These are phyloP conservation scores for Spatholobus suberectus DNA, from an alignment of 306 rosid species.

Conservation along the genomic window DNA sequence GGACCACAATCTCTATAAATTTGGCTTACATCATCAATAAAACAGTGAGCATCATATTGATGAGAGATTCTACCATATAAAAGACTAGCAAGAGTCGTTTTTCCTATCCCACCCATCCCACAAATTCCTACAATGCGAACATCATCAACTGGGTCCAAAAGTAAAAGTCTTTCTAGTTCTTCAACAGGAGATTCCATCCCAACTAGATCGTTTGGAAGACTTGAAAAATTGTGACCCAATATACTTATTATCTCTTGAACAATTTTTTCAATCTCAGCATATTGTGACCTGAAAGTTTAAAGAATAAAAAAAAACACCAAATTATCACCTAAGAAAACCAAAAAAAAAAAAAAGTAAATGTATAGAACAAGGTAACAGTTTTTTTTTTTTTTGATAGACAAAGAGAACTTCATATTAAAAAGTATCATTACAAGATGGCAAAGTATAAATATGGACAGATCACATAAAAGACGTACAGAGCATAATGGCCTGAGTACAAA, in stretches of 20 bases:
- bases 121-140: conserved; percentile 12
- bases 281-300: not conserved
- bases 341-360: too few relatives aligned
- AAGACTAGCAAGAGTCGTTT: not conserved
- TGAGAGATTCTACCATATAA: not conserved
- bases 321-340: too few relatives aligned
- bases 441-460: too few relatives aligned
- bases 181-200: not conserved
- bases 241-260: not conserved
- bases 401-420: too few relatives aligned
- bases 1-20: not conserved
- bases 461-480: too few relatives aligned
- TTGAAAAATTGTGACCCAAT: not conserved
- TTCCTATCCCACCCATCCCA: not conserved
- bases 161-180: not conserved
- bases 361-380: too few relatives aligned
- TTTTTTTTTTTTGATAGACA: too few relatives aligned
- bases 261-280: too few relatives aligned
- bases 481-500: too few relatives aligned
- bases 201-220: not conserved
- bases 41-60: not conserved
- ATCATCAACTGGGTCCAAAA: not conserved
- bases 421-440: too few relatives aligned
- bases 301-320: too few relatives aligned
- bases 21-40: conserved; percentile 15